Evolutionary conservation across 768 basidiomycete genomes (phyloP).

Genomic region (Auricularia auricula-judae): DNA sequence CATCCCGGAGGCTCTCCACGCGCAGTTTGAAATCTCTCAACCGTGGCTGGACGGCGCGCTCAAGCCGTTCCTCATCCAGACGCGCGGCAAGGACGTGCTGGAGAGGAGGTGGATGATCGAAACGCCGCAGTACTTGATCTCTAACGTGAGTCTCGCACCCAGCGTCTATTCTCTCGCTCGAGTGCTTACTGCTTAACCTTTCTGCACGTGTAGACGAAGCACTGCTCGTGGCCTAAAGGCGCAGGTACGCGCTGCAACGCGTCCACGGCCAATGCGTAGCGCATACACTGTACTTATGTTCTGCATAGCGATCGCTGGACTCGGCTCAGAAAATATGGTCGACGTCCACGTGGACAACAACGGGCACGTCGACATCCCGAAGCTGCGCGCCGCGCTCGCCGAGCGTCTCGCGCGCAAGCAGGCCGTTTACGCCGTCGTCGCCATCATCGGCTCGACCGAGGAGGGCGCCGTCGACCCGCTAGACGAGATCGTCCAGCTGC

Average conservation of each 20-base stretch:
- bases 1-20: slow-evolving; percentile 23
- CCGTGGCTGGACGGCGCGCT: slow-evolving; percentile 21
- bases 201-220: slow-evolving; percentile 15
- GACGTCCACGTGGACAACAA: slow-evolving; percentile 23
- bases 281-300: slow-evolving; percentile 4
- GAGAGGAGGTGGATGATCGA: slow-evolving; percentile 10
- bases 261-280: too few species aligned
- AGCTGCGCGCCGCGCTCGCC: neutral
- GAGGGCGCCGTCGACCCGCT: slow-evolving; percentile 34
- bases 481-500: slow-evolving; percentile 23
- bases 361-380: slow-evolving; percentile 17
- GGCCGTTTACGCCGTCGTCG: slow-evolving; percentile 32
- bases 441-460: slow-evolving; percentile 33
- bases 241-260: slow-evolving; percentile 19
- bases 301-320: slow-evolving; percentile 28
- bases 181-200: too few species aligned
- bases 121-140: slow-evolving; percentile 16
- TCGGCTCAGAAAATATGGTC: slow-evolving; percentile 29
- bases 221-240: slow-evolving; percentile 40
- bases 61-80: slow-evolving; percentile 24
- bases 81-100: slow-evolving; percentile 23
- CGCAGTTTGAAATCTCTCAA: slow-evolving; percentile 24
- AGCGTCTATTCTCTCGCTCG: too few species aligned
- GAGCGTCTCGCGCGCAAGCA: slow-evolving; percentile 20
- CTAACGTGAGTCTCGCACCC: slow-evolving; percentile 1